These are phyloP conservation scores for Pseudogymnoascus sp. DNA, from an alignment of 2,329 filamentous ascomycete species.

Conservation along the genomic window DNA sequence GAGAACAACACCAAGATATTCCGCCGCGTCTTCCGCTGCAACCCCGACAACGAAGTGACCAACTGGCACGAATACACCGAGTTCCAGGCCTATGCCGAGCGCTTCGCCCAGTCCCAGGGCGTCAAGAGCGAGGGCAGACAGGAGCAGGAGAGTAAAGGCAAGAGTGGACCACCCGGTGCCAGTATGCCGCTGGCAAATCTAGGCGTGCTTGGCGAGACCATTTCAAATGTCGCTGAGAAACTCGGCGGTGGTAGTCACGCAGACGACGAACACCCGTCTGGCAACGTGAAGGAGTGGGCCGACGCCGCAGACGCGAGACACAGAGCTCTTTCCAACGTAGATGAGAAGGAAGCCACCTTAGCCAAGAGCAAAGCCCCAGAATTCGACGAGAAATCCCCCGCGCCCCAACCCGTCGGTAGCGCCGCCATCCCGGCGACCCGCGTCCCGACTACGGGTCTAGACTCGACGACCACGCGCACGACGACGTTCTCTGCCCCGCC, in stretches of 20 bases:
- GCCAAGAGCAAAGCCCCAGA: not conserved
- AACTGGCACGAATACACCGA: slow-evolving; percentile 78
- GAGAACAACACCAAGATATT: slow-evolving; percentile 95
- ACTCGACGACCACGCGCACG: slow-evolving; percentile 39
- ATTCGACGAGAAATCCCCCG: not conserved
- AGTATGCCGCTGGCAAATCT: slow-evolving; percentile 9
- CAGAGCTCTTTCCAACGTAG: not conserved
- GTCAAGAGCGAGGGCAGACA: slow-evolving; percentile 25
- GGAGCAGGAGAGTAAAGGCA: slow-evolving; percentile 23
- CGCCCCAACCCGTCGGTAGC: not conserved
- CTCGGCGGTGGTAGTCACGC: slow-evolving; percentile 11
- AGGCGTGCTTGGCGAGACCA: slow-evolving; percentile 13
- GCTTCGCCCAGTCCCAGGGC: slow-evolving; percentile 49
- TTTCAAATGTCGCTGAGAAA: slow-evolving; percentile 21
- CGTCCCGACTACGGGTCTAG: slow-evolving; percentile 12
- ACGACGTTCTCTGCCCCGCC: slow-evolving; percentile 42
- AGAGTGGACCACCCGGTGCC: slow-evolving; percentile 26
- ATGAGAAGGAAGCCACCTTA: not conserved
- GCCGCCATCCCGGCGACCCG: not conserved
- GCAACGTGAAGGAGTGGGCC: slow-evolving; percentile 23
- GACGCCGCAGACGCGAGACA: slow-evolving; percentile 19
- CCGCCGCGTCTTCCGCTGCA: slow-evolving; percentile 87
- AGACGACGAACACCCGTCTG: slow-evolving; percentile 16
- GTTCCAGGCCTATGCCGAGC: slow-evolving; percentile 57
- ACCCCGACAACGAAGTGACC: slow-evolving; percentile 89